Evolutionary conservation across 495 filamentous ascomycete genomes (phyloP), one percentile per base, ranked within the genome.

Genomic region (Tuber indicum): DNA sequence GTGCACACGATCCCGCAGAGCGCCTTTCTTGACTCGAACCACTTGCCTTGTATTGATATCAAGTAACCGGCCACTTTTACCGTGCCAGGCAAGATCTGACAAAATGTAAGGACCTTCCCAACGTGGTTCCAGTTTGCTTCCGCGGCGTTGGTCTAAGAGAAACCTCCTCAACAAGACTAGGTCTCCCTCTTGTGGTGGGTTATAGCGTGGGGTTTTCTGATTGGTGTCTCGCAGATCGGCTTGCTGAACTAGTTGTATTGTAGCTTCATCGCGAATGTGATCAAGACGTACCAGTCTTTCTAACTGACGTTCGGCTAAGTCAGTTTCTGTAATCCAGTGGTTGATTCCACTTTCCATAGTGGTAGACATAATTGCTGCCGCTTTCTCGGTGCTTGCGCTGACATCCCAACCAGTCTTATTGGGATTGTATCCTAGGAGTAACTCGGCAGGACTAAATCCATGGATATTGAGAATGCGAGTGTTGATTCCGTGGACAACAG

Each of bases 121-220:
- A 3, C 47, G 17, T 45, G 70, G n/a, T 8, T 76, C 5, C 1
- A 47, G 21, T 14, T 76, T 76, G 12, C 21, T 10, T 9, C 70
- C 75, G 0, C 47, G 6, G 2, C 2, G 1, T 23, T 74, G 72
- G 39, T 76, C 75, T 8, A 76, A n/a, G n/a, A 44, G 32, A 76
- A 76, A 73, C 5, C 70, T 45, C 3, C 75, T n/a, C 8, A 72
- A 9, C 7, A 73, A 2, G 7, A 76, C 75, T 21, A 76, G 45
- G 52, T 76, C 75, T 44, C 70, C 75, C 0, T 0, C 69, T 6
- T 49, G 7, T 1, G 41, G 52, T 14, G 44, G 2, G 6, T 0
- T 0, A 7, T 21, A 49, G 0, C 46, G 17, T 19, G 19, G 12
- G 2, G 2, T 0, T 4, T 49, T 49, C 17, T 49, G 46, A 6